Conservation (phyloP, 371 early-diverging fungal species). For the Rhizopus microsporus region DNA sequence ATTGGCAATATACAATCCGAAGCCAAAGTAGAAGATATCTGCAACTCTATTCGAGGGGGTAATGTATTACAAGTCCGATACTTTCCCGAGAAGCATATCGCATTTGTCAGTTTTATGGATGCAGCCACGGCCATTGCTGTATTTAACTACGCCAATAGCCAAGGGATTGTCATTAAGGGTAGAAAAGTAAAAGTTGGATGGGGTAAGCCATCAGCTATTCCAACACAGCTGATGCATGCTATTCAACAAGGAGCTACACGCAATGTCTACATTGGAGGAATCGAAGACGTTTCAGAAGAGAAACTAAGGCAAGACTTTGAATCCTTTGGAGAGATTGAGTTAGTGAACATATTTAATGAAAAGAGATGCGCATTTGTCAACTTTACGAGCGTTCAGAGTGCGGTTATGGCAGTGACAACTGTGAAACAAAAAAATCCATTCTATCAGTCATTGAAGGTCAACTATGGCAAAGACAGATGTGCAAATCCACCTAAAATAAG, state of each 20-base stretch:
- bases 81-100: constrained; percentile 73
- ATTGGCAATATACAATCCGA: constrained; percentile 75
- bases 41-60: constrained; percentile 85
- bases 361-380: constrained; percentile 86
- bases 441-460: constrained; percentile 57
- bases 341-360: constrained; percentile 70
- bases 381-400: constrained; percentile 63
- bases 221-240: constrained; percentile 54
- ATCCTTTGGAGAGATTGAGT: constrained; percentile 78
- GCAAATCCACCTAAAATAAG: constrained; percentile 49
- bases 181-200: constrained; percentile 76
- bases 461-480: constrained; percentile 86
- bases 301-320: constrained; percentile 65
- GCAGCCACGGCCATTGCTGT: constrained; percentile 66
- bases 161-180: constrained; percentile 65
- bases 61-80: constrained; percentile 72
- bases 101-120: constrained; percentile 85
- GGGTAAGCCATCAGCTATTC: constrained; percentile 70
- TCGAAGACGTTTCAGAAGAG: constrained; percentile 61
- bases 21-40: constrained; percentile 75
- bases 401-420: constrained; percentile 68
- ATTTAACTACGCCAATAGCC: constrained; percentile 50
- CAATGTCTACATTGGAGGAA: constrained; percentile 77
- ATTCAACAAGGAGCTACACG: constrained; percentile 72
- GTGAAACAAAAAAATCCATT: constrained; percentile 48